Evolutionary conservation across 1,284 basidiomycete species (phyloP), one percentile per base, ranked within the genome.

Genomic region (Malassezia equina): DNA sequence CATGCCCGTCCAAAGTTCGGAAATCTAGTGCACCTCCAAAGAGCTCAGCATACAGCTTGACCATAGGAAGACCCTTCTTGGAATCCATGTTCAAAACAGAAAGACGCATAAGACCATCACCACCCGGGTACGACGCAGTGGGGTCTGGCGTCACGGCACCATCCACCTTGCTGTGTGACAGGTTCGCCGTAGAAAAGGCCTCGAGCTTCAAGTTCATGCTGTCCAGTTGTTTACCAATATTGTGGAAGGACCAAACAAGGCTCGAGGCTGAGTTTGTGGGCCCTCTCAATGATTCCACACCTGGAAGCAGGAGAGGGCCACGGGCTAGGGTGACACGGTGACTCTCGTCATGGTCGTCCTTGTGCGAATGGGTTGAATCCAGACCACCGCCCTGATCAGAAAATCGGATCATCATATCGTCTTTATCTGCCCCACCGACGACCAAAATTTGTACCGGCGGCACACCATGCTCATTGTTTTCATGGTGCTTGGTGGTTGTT

Each of bases 341-440:
- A 15, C 29, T 33, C 21, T 47, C 46, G 15, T 39, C 32, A 15
- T 28, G 32, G n/a, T 15, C 24, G 2, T 41, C 17, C n/a, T 43
- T 31, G 13, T 15, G 8, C 13, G 32, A 2, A 36, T 28, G 36
- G 25, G 29, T 39, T 15, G 17, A 40, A 27, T 28, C 7, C 21
- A 57, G 45, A 11, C 64, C 64, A 31, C 64, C 64, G 17, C 64
- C 64, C 13, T 36, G 48, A 47, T 74, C 71, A 1, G 64, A 67
- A 27, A 74, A 64, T 12, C 71, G 55, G 15, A 74, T 66, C 51
- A 71, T 67, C 41, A 74, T 48, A 44, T 74, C 71, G n/a, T 65
- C 65, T 25, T 63, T 64, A 7, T 62, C 64, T 13, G 66, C 66
- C 0, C 69, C 69, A 17, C 66, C 64, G 4, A 74, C 71, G 19